Percentiles rank a stretch among this genome's conserved stretches.
Evolutionary conservation across 306 rosid species (phyloP).

Genomic region (Ammopiptanthus mongolicus): DNA sequence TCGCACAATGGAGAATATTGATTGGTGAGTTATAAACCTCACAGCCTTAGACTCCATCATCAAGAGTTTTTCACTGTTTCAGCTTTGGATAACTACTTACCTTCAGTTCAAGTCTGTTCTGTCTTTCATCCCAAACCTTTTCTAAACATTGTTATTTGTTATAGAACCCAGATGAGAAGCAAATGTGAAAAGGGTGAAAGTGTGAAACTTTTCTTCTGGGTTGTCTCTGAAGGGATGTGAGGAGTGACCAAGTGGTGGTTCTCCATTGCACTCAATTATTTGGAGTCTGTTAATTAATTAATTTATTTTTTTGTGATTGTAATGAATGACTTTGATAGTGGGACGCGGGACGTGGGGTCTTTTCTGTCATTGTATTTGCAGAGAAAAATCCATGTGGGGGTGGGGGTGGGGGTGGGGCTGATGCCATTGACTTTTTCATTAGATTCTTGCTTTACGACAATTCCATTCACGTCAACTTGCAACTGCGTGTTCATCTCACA

Average conservation of each 20-base stretch:
- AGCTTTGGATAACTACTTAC: neutral
- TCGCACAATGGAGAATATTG: slow-evolving; percentile 68
- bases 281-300: neutral
- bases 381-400: slow-evolving; percentile 3
- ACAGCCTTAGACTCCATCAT: slow-evolving; percentile 67
- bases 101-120: neutral
- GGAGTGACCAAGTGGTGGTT: neutral
- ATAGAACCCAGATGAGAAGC: neutral
- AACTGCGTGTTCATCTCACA: neutral
- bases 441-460: neutral
- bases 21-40: slow-evolving; percentile 67
- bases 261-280: slow-evolving; percentile 12
- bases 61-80: slow-evolving; percentile 6
- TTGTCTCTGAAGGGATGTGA: neutral
- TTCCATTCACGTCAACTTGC: neutral
- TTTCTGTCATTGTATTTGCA: neutral
- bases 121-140: neutral
- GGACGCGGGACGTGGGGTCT: neutral
- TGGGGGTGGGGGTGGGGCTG: neutral
- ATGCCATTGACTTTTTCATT: slow-evolving; percentile 13
- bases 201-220: neutral
- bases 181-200: neutral
- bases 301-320: neutral
- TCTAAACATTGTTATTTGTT: neutral
- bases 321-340: neutral